phyloP scores from a whole-genome alignment of 257 asterid species.

The Osmanthus fragrans region DNA sequence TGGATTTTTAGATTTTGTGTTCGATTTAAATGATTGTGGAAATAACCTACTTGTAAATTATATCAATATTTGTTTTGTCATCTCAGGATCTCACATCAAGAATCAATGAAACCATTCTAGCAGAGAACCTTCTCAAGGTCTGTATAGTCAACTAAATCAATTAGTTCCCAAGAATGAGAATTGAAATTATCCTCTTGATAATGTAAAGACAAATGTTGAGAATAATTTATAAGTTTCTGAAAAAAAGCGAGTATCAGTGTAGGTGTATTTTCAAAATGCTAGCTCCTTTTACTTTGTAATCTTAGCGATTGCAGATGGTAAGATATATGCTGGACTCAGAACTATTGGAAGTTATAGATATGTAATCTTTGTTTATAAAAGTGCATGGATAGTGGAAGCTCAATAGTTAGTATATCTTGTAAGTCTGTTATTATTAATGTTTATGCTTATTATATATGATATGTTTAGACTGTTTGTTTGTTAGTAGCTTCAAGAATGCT shows the following conservation, averaged over 20 bases:
- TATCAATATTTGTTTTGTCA: slow-evolving; percentile 26
- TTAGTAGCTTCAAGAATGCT: too few species aligned
- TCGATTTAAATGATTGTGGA: background rate
- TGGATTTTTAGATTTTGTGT: background rate
- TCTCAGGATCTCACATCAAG: slow-evolving; percentile 53
- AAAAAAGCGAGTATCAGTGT: background rate
- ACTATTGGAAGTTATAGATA: too few species aligned
- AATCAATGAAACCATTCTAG: slow-evolving; percentile 48
- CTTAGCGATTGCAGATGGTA: background rate
- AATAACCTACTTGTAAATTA: slow-evolving; percentile 1
- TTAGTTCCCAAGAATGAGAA: background rate
- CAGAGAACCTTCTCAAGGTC: slow-evolving; percentile 98
- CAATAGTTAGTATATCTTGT: too few species aligned
- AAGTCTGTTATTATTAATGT: too few species aligned
- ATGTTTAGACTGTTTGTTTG: too few species aligned
- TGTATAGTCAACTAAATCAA: background rate
- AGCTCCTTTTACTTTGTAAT: background rate
- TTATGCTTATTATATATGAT: too few species aligned
- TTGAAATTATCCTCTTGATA: background rate
- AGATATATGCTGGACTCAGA: too few species aligned
- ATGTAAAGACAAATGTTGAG: background rate
- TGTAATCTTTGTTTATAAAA: too few species aligned
- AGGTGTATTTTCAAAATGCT: background rate
- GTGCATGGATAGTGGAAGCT: too few species aligned
- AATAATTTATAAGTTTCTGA: background rate